Conservation (phyloP, 495 filamentous ascomycete species). For the Glutinoglossum americanum region DNA sequence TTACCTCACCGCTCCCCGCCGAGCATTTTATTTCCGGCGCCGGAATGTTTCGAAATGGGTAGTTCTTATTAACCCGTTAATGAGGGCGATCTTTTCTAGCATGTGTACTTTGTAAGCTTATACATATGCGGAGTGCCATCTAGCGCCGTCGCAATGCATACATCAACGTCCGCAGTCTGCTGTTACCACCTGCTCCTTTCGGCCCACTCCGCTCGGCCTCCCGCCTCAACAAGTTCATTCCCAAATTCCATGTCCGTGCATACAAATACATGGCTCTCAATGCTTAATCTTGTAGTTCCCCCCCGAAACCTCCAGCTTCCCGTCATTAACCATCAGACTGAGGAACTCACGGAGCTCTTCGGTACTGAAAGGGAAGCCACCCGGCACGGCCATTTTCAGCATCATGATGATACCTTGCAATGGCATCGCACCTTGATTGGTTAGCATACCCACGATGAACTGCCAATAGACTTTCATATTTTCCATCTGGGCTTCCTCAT, state of each 20-base stretch:
- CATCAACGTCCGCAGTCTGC: too few species aligned
- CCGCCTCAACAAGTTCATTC: background rate
- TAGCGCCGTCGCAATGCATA: too few species aligned
- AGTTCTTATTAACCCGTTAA: too few species aligned
- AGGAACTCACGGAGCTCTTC: slow-evolving; percentile 63
- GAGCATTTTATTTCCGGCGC: too few species aligned
- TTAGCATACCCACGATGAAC: slow-evolving; percentile 88
- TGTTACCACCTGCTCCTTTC: too few species aligned
- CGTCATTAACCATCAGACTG: slow-evolving; percentile 44
- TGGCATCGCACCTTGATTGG: slow-evolving; percentile 67
- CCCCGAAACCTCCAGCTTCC: slow-evolving; percentile 48
- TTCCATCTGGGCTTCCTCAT: slow-evolving; percentile 36
- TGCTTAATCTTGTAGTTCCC: slow-evolving; percentile 34
- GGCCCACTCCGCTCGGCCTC: background rate
- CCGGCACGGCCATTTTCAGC: slow-evolving; percentile 72
- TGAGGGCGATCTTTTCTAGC: too few species aligned
- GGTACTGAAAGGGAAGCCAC: slow-evolving; percentile 59
- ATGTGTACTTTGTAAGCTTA: too few species aligned
- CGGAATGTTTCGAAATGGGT: too few species aligned
- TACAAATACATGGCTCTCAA: background rate
- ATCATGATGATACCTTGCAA: slow-evolving; percentile 72
- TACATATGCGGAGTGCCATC: too few species aligned
- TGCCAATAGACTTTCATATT: slow-evolving; percentile 72
- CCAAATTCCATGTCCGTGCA: background rate
- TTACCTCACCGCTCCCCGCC: too few species aligned